Percentiles rank a stretch among this genome's conserved stretches.
phyloP scores from a whole-genome alignment of 768 basidiomycete genomes.

The Russula olivacea region DNA sequence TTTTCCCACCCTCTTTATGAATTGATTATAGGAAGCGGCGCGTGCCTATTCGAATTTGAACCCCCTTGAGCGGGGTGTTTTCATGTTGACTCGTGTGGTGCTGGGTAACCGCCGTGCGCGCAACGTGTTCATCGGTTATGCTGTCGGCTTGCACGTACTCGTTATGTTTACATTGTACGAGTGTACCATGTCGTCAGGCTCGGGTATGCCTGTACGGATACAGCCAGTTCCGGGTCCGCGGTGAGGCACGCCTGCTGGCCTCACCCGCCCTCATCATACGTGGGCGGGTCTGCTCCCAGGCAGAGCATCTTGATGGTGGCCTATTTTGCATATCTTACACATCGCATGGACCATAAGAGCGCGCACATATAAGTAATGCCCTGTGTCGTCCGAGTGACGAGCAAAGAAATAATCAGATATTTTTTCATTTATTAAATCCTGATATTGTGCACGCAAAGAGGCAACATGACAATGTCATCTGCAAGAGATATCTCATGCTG shows the following conservation, averaged over 20 bases:
- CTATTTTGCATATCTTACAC: not conserved
- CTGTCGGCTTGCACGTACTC: constrained; percentile 70
- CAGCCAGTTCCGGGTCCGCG: constrained; percentile 44
- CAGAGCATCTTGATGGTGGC: not conserved
- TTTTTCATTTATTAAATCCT: constrained; percentile 12
- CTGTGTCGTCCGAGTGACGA: not conserved
- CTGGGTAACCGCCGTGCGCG: constrained; percentile 88
- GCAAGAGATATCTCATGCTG: not conserved
- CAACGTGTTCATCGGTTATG: constrained; percentile 84
- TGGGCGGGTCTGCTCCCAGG: not conserved
- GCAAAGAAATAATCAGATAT: not conserved
- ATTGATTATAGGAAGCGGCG: constrained; percentile 72
- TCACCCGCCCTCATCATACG: not conserved
- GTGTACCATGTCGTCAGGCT: constrained; percentile 50
- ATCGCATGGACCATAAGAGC: not conserved
- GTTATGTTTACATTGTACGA: constrained; percentile 77
- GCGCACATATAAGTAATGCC: not conserved
- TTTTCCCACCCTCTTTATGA: not conserved
- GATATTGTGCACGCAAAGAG: not conserved
- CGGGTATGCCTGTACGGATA: constrained; percentile 33
- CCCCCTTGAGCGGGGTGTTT: constrained; percentile 82
- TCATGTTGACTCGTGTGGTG: constrained; percentile 77
- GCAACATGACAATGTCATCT: not conserved
- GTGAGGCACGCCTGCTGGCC: constrained; percentile 10
- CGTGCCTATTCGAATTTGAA: constrained; percentile 88